Percentiles rank a stretch among this genome's conserved stretches.
Conservation (phyloP, 352 stramenopile genomes). For the Pythium dissotocum region DNA sequence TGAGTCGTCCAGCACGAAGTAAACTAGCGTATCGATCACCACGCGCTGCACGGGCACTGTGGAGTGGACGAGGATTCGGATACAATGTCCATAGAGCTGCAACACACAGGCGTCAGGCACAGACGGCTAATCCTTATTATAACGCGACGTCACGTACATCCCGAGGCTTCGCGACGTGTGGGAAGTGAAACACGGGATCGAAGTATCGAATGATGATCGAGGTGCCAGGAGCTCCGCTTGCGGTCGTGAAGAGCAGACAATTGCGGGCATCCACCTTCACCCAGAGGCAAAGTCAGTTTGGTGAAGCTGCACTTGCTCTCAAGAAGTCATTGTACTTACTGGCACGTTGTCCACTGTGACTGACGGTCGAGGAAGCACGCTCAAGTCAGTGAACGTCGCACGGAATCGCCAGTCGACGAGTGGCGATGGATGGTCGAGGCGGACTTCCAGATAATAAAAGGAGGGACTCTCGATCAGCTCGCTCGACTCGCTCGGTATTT, state of each 20-base stretch:
- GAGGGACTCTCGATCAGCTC: slow-evolving; percentile 29
- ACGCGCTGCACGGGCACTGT: slow-evolving; percentile 39
- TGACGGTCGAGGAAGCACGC: slow-evolving; percentile 24
- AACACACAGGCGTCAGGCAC: not conserved
- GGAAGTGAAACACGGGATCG: slow-evolving; percentile 45
- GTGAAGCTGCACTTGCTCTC: too few species aligned
- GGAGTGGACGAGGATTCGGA: slow-evolving; percentile 49
- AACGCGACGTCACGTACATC: slow-evolving; percentile 34
- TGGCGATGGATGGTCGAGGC: slow-evolving; percentile 41
- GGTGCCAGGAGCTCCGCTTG: slow-evolving; percentile 11
- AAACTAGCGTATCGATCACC: slow-evolving; percentile 58
- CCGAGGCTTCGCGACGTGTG: slow-evolving; percentile 37
- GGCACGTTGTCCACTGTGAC: slow-evolving; percentile 45
- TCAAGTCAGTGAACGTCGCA: slow-evolving; percentile 48
- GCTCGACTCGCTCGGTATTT: not conserved
- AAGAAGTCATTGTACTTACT: slow-evolving; percentile 13
- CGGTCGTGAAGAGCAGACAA: slow-evolving; percentile 39
- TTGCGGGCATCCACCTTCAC: slow-evolving; percentile 46
- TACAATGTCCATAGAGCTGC: slow-evolving; percentile 53
- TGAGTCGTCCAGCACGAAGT: slow-evolving; percentile 31
- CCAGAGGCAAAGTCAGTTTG: not conserved
- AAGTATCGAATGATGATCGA: slow-evolving; percentile 33
- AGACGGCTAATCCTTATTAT: not conserved
- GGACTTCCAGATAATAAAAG: slow-evolving; percentile 59
- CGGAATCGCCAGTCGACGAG: slow-evolving; percentile 47